Evolutionary conservation across 2,329 filamentous ascomycete genomes (phyloP), one percentile per base, ranked within the genome.

Genomic region (Exophiala oligosperma): DNA sequence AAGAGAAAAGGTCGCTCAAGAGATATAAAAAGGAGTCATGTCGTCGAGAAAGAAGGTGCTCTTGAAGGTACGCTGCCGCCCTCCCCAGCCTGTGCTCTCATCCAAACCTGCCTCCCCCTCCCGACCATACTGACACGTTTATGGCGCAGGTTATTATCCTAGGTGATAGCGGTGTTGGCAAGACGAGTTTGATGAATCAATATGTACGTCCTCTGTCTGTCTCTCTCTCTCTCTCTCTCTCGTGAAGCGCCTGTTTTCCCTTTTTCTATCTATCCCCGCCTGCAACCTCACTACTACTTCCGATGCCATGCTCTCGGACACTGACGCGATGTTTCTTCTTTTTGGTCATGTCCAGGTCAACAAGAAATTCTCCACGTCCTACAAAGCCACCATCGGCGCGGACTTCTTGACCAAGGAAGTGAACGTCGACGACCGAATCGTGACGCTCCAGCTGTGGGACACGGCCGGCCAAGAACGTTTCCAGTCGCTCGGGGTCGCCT

Each of bases 151-250:
- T 99, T 72, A 99, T 99, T 72, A 97, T 99, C 78, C 88, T 99
- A 69, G 94, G 94, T 70, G 94, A 99, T 77, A 97, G 93, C 77
- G 94, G 94, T 79, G 94, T 99, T 63, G 94, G 94, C 75, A 99
- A 99, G 84, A 99, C 94, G 62, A 97, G 92, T 78, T 87, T 99
- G 85, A 99, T 99, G 94, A 99, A 99, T 81, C 94, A 99, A 97
- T 99, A 97, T 90, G 94, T 97, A 86, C 76, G 90, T 55, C 59
- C 32, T 9, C 9, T 8, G 2, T 11, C 32, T 35, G 4, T 35
- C 4, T 29, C 8, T 17, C 17, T 17, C 17, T 17, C 17, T 17
- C 8, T 29, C 28, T 4, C 28, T 29, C 28, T 29, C 28, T 29
- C 28, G 28, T 29, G 28, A 29, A 29, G 28, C 28, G 5, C 28